These are phyloP conservation scores for Alisma plantagoaquatica DNA, from an alignment of 106 monocot genomes.

Conservation along the genomic window DNA sequence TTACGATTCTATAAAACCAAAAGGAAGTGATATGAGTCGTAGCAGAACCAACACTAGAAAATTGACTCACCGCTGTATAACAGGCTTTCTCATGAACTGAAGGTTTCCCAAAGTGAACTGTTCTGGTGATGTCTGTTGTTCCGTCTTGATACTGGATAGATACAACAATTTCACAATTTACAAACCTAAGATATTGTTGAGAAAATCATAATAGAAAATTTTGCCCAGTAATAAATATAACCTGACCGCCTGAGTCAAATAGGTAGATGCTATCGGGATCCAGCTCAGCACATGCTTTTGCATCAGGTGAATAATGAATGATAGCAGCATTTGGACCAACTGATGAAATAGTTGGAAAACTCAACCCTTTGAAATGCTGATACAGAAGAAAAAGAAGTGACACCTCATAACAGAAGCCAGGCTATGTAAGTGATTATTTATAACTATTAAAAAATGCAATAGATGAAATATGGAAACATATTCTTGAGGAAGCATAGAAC, in stretches of 20 bases:
- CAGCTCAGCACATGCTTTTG: slow-evolving; percentile 78
- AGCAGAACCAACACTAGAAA: background rate
- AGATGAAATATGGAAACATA: too few species aligned
- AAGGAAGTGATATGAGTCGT: too few species aligned
- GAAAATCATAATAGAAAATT: too few species aligned
- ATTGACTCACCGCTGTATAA: slow-evolving; percentile 75
- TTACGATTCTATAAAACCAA: too few species aligned
- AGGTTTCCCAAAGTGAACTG: slow-evolving; percentile 98
- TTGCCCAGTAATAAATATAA: too few species aligned
- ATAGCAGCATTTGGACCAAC: slow-evolving; percentile 96
- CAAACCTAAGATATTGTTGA: too few species aligned
- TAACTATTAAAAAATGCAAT: too few species aligned
- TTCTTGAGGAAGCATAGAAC: too few species aligned
- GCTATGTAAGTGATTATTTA: too few species aligned
- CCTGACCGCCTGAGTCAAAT: slow-evolving; percentile 98
- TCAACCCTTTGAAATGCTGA: slow-evolving; percentile 91
- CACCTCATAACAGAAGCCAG: too few species aligned
- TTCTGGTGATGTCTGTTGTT: slow-evolving; percentile 95
- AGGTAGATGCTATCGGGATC: slow-evolving; percentile 92
- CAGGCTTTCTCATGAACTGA: slow-evolving; percentile 91
- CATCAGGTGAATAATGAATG: slow-evolving; percentile 75
- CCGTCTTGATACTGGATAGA: slow-evolving; percentile 88
- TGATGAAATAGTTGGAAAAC: slow-evolving; percentile 98
- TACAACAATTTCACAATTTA: too few species aligned
- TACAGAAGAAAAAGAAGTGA: too few species aligned